Conservation (phyloP, 805 yeast species). For the Cephaloascus albidus region DNA sequence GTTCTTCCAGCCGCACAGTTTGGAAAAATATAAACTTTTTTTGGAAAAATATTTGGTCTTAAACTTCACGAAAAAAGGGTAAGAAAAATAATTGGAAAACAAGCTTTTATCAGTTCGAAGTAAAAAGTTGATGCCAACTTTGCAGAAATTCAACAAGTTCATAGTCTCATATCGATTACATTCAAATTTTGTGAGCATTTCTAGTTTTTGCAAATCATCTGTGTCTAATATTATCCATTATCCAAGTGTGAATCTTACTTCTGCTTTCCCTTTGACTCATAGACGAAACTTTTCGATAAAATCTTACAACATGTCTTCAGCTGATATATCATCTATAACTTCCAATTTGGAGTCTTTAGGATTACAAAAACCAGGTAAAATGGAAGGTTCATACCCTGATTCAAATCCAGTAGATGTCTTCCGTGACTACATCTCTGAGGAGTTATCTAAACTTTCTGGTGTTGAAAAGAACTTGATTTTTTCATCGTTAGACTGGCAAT, state of each 20-base stretch:
- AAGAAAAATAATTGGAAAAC: too few relatives aligned
- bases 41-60: too few relatives aligned
- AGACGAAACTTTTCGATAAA: neutral
- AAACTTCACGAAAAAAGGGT: too few relatives aligned
- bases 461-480: conserved; percentile 63
- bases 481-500: conserved; percentile 84
- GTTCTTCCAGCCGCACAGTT: too few relatives aligned
- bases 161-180: neutral
- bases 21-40: too few relatives aligned
- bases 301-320: neutral
- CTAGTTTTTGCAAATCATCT: neutral
- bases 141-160: neutral
- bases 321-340: neutral
- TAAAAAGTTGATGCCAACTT: too few relatives aligned
- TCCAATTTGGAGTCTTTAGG: conserved; percentile 10
- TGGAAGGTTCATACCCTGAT: conserved; percentile 62
- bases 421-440: conserved; percentile 82
- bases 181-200: neutral
- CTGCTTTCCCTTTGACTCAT: too few relatives aligned
- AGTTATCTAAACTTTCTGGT: conserved; percentile 63
- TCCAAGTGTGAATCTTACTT: too few relatives aligned
- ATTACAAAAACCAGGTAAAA: conserved; percentile 29
- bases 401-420: conserved; percentile 78
- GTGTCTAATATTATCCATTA: too few relatives aligned
- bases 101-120: too few relatives aligned